phyloP scores from a whole-genome alignment of 73 alveolate species.

The Tetrahymena malaccensis region DNA sequence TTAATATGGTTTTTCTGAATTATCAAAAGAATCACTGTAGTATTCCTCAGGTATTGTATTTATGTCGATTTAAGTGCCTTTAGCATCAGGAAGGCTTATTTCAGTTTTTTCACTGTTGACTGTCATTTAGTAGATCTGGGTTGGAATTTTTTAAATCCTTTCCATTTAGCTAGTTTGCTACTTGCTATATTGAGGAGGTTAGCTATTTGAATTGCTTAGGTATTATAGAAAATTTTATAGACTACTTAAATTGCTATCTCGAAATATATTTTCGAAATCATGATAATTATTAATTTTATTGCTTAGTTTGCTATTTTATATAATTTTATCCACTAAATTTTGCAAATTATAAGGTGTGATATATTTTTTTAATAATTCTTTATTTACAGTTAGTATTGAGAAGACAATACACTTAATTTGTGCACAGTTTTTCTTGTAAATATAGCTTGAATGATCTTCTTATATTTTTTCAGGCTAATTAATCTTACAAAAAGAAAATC shows the following conservation, averaged over 20 bases:
- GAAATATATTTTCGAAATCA: background rate
- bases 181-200: background rate
- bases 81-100: background rate
- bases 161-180: background rate
- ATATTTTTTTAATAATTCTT: background rate
- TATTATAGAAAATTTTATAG: background rate
- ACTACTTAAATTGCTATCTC: background rate
- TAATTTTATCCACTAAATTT: background rate
- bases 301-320: background rate
- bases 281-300: background rate
- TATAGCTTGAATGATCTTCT: background rate
- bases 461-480: background rate
- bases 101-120: background rate
- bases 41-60: background rate
- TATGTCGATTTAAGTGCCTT: background rate
- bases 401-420: background rate
- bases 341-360: background rate
- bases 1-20: background rate
- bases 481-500: background rate
- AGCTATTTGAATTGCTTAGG: background rate
- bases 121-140: background rate
- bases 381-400: background rate
- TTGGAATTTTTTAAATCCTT: background rate
- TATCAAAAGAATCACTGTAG: background rate
- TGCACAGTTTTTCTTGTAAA: background rate